These are phyloP conservation scores for Dipteronia dyeriana DNA, from an alignment of 345 rosid genomes.

Conservation along the genomic window DNA sequence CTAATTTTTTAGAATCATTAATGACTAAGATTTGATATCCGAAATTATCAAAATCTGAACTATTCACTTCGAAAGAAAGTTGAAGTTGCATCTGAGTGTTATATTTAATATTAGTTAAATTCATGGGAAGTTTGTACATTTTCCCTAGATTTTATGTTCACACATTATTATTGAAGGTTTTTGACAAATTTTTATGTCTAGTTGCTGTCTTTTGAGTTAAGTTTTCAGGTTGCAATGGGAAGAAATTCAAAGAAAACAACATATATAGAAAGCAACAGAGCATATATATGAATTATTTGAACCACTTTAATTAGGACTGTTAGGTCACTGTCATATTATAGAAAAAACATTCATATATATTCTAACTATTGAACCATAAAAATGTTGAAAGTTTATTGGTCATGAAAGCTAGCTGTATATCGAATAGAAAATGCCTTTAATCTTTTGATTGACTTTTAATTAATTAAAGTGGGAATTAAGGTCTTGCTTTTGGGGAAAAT, in stretches of 20 bases:
- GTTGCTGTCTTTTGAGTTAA: background rate
- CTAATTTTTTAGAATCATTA: too few species aligned
- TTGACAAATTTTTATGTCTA: background rate
- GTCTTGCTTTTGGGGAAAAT: background rate
- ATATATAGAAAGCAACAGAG: too few species aligned
- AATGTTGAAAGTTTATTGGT: conserved; percentile 13
- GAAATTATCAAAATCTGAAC: too few species aligned
- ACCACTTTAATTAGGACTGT: conserved; percentile 9
- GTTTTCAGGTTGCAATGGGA: background rate
- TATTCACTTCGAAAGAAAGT: too few species aligned
- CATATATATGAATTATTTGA: background rate
- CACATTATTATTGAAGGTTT: too few species aligned
- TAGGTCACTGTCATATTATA: conserved; percentile 17
- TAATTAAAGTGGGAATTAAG: background rate
- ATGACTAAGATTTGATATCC: too few species aligned
- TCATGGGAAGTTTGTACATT: too few species aligned
- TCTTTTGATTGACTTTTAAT: conserved; percentile 10
- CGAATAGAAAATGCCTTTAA: background rate
- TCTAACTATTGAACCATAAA: background rate
- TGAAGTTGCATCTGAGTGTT: too few species aligned
- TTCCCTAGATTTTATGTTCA: too few species aligned
- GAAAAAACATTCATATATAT: background rate
- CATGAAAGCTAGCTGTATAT: background rate
- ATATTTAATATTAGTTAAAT: too few species aligned
- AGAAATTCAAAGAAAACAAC: background rate